phyloP scores from a whole-genome alignment of 2,329 filamentous ascomycete genomes.

The Macrophomina tecta region DNA sequence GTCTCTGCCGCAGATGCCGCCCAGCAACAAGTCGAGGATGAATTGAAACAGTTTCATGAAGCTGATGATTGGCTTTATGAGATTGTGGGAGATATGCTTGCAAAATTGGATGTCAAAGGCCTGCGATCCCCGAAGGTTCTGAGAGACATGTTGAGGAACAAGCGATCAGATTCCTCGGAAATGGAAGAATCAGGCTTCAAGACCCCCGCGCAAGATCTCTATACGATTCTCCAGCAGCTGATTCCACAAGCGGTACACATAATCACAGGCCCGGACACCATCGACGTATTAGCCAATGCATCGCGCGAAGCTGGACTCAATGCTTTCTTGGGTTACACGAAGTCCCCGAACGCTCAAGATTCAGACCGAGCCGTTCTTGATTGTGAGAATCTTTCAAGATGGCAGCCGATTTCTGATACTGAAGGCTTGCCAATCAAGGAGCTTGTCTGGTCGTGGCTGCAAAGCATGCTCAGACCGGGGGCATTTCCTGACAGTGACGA shows the following conservation, averaged over 20 bases:
- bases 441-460: constrained; percentile 61
- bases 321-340: constrained; percentile 64
- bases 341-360: constrained; percentile 50
- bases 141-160: constrained; percentile 37
- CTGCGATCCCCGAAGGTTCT: constrained; percentile 51
- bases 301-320: constrained; percentile 59
- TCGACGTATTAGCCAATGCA: constrained; percentile 55
- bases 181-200: constrained; percentile 15
- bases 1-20: constrained; percentile 58
- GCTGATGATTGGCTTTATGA: constrained; percentile 65
- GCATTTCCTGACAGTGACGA: constrained; percentile 32
- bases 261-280: constrained; percentile 56
- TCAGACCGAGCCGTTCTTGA: constrained; percentile 47
- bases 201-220: constrained; percentile 52
- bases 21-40: constrained; percentile 59
- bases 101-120: constrained; percentile 56
- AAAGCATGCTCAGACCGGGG: constrained; percentile 54
- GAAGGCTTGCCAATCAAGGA: constrained; percentile 48
- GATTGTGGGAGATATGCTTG: constrained; percentile 58
- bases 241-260: constrained; percentile 52
- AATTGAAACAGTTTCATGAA: constrained; percentile 58
- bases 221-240: constrained; percentile 42
- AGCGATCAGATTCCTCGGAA: constrained; percentile 24
- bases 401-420: constrained; percentile 4
- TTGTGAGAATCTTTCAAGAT: constrained; percentile 47